Evolutionary conservation across 169 alveolate genomes (phyloP).

Genomic region (Theileria parva): DNA sequence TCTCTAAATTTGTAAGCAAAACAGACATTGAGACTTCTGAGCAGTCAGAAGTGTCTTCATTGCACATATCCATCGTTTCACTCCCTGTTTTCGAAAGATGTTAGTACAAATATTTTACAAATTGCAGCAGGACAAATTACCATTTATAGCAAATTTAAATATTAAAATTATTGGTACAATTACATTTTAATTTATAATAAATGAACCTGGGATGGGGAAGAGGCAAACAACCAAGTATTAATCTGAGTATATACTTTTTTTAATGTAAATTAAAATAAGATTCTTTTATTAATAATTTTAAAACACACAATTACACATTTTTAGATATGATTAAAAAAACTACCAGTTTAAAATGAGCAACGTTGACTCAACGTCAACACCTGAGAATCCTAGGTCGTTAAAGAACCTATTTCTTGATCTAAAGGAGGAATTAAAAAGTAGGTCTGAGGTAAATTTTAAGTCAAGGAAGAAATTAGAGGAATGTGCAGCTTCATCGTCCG

Average conservation of each 20-base stretch:
- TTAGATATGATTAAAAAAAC: not conserved
- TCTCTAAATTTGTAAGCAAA: slow-evolving; percentile 31
- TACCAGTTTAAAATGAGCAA: not conserved
- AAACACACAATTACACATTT: not conserved
- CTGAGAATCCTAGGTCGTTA: slow-evolving; percentile 5
- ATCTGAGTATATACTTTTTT: not conserved
- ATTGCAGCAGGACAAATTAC: not conserved
- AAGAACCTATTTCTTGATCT: slow-evolving; percentile 10
- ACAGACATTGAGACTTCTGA: slow-evolving; percentile 20
- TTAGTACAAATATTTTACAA: slow-evolving; percentile 2
- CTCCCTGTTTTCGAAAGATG: not conserved
- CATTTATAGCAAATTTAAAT: not conserved
- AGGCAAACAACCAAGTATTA: not conserved
- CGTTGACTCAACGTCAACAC: slow-evolving; percentile 11
- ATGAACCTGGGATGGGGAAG: slow-evolving; percentile 1
- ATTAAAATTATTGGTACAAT: slow-evolving; percentile 1
- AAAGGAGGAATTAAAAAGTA: not conserved
- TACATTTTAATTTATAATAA: not conserved
- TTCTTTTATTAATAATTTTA: not conserved
- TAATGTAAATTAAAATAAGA: not conserved
- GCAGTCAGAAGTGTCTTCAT: not conserved
- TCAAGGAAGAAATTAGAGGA: slow-evolving; percentile 10
- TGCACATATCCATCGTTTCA: not conserved
- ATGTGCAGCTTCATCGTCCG: slow-evolving; percentile 47
- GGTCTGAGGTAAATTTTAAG: not conserved